Conservation (phyloP, 1,139 yeast species). For the Taphrina pruni region DNA sequence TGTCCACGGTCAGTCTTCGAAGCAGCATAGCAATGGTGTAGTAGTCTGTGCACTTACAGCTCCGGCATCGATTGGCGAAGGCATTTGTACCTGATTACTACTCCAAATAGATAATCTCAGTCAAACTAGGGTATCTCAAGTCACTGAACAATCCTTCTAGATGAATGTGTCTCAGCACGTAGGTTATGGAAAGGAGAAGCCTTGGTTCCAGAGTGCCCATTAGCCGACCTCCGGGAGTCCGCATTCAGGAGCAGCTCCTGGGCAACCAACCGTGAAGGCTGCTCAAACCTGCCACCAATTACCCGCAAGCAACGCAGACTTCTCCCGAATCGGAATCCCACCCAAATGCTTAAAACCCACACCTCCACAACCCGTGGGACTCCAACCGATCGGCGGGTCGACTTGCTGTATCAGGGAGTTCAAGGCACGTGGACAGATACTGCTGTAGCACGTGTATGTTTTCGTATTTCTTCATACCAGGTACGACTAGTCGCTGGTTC, state of each 20-base stretch:
- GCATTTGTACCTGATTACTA: neutral
- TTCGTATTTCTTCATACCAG: neutral
- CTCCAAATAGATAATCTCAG: constrained; percentile 2
- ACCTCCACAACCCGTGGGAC: neutral
- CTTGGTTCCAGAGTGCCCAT: neutral
- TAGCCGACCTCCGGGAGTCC: constrained; percentile 3
- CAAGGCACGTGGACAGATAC: neutral
- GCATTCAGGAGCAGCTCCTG: constrained; percentile 1
- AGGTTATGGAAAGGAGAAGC: constrained; percentile 2
- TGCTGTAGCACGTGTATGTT: no score
- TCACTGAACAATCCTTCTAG: neutral
- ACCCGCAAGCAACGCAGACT: neutral
- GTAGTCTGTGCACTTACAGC: constrained; percentile 1
- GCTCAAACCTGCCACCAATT: no score
- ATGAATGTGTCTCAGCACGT: constrained; percentile 1
- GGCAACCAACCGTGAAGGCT: no score
- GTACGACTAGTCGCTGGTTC: neutral
- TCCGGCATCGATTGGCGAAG: constrained; percentile 10
- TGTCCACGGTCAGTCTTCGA: no score
- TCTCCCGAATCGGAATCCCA: neutral
- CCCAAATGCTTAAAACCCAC: constrained; percentile 6
- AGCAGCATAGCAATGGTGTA: no score
- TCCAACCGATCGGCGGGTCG: neutral
- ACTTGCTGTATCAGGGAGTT: neutral
- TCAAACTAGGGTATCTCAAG: neutral